Evolutionary conservation across 164 flowering plant species (phyloP), one percentile per base, ranked within the genome.

Genomic region (Santalum album): DNA sequence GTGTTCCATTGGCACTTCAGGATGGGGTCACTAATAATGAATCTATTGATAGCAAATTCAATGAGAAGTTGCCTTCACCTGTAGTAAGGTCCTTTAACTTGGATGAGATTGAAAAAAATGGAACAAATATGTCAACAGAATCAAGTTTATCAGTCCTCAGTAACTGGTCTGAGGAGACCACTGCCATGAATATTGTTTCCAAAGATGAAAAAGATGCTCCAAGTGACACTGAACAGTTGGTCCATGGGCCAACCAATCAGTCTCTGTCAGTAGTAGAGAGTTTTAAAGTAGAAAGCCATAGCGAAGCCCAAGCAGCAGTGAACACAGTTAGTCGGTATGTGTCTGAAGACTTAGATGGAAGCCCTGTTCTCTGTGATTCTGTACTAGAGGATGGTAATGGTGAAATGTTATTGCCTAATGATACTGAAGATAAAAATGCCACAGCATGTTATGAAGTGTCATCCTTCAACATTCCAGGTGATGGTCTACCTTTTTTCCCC

Each of bases 31-130:
- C n/a, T n/a, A 44, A 43, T 26, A 7, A 42, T 47, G 63, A 65
- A 42, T 54, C 53, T 50, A 9, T 21, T 62, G 57, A 58, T 23
- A 32, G 29, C 14, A 36, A 69, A 23, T 67, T 62, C 17, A 70
- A 49, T 36, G 58, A 32, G 20, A n/a, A n/a, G n/a, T n/a, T n/a
- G n/a, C n/a, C n/a, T n/a, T 32, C 51, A 34, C 45, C 25, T 40
- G 61, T 32, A 25, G 56, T 25, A 19, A 59, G 36, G 35, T 12
- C 24, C 22, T 0, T 52, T 45, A 35, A 25, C 17, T 12, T 24
- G 22, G 58, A 61, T 20, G 25, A 34, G 12, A 46, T 50, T 36
- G 60, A 57, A 51, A 61, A 40, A 38, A 40, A 18, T 57, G 50
- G 27, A 16, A n/a, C 34, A 1, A 54, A 14, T n/a, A 48, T 36